These are phyloP conservation scores for Rhynchospora breviuscula DNA, from an alignment of 176 grass and related monocot genomes.

Conservation along the genomic window DNA sequence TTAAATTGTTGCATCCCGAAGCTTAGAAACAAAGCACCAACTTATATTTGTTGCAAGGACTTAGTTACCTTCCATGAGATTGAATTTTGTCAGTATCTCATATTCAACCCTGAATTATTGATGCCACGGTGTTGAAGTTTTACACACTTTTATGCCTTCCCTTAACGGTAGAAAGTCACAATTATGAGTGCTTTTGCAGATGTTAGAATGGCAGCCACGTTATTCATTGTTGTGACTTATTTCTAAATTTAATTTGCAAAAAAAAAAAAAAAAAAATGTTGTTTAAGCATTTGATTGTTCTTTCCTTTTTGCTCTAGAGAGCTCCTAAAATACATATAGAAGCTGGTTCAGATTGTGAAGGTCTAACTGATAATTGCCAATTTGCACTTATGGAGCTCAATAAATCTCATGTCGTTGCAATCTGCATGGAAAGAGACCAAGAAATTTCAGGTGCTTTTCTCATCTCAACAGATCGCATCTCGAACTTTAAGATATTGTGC, in stretches of 20 bases:
- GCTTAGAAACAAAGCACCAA: neutral
- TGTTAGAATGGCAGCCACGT: neutral
- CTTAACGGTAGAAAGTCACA: neutral
- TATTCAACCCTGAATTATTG: no score
- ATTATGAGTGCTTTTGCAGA: neutral
- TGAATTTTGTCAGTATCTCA: neutral
- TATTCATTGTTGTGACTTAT: neutral
- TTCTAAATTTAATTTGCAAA: neutral
- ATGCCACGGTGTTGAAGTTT: no score
- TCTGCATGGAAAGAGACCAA: slow-evolving; percentile 48
- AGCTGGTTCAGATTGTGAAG: slow-evolving; percentile 36
- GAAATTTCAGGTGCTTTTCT: slow-evolving; percentile 21
- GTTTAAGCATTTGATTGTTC: slow-evolving; percentile 1
- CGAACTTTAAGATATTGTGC: no score
- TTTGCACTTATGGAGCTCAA: slow-evolving; percentile 63
- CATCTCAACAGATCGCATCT: neutral
- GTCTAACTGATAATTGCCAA: slow-evolving; percentile 57
- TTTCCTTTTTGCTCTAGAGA: slow-evolving; percentile 15
- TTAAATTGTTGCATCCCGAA: no score
- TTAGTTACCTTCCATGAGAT: neutral
- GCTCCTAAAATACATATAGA: slow-evolving; percentile 31
- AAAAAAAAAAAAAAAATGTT: no score
- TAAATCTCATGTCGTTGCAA: slow-evolving; percentile 57
- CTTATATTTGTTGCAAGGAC: neutral
- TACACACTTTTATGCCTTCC: neutral